Conservation (phyloP, 495 filamentous ascomycete species). For the Podospora sp. region DNA sequence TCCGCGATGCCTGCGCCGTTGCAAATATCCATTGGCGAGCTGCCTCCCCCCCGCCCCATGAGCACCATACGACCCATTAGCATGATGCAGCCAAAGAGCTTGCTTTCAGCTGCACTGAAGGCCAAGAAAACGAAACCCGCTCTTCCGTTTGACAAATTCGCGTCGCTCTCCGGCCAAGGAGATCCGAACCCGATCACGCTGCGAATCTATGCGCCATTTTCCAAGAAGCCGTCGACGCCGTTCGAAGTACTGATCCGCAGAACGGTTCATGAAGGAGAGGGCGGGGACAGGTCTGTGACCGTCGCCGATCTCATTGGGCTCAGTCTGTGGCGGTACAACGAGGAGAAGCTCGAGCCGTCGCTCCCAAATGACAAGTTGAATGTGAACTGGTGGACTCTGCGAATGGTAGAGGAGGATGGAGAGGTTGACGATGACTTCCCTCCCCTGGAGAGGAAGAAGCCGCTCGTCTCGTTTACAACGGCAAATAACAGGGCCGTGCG, state of each 20-base stretch:
- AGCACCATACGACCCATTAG: conserved; percentile 82
- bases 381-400: conserved; percentile 88
- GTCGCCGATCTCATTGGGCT: conserved; percentile 91
- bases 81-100: conserved; percentile 75
- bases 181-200: conserved; percentile 80
- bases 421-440: conserved; percentile 97
- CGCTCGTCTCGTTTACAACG: conserved; percentile 83
- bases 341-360: conserved; percentile 75
- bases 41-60: conserved; percentile 90
- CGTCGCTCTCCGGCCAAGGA: conserved; percentile 82
- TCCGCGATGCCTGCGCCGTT: conserved; percentile 53
- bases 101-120: conserved; percentile 68
- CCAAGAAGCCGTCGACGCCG: conserved; percentile 65
- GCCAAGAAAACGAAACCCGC: conserved; percentile 77
- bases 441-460: conserved; percentile 74
- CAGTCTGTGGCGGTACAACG: conserved; percentile 81
- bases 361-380: conserved; percentile 71
- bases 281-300: conserved; percentile 65
- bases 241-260: conserved; percentile 78
- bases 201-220: conserved; percentile 86
- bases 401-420: conserved; percentile 85
- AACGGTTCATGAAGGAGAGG: conserved; percentile 71
- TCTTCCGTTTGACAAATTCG: conserved; percentile 83
- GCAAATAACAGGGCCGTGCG: conserved; percentile 77
- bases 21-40: conserved; percentile 63